Conservation (phyloP, 768 basidiomycete genomes). For the Boletus sensibilis region DNA sequence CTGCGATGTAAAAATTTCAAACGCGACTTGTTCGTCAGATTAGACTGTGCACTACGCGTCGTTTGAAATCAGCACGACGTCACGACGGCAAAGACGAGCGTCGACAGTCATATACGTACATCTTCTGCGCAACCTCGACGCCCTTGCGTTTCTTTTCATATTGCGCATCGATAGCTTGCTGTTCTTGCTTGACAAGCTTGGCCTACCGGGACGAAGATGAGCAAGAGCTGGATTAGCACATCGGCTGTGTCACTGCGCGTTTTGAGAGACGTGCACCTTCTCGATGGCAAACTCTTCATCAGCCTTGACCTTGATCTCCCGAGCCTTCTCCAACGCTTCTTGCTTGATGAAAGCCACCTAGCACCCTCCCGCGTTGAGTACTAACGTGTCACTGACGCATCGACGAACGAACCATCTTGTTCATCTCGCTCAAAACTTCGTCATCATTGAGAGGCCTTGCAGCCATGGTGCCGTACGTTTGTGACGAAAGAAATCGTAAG, state of each 20-base stretch:
- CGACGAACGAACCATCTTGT: slow-evolving; percentile 82
- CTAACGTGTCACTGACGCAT: background rate
- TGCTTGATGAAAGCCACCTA: slow-evolving; percentile 99
- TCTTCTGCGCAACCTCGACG: slow-evolving; percentile 92
- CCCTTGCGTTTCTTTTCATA: slow-evolving; percentile 97
- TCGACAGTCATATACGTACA: slow-evolving; percentile 52
- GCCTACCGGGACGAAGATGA: slow-evolving; percentile 44
- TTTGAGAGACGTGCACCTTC: slow-evolving; percentile 55
- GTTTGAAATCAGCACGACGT: slow-evolving; percentile 1
- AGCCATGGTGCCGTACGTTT: slow-evolving; percentile 48
- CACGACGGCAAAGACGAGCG: background rate
- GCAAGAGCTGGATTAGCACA: no score
- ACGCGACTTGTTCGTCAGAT: slow-evolving; percentile 94
- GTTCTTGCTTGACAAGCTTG: slow-evolving; percentile 95
- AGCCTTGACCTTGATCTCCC: slow-evolving; percentile 96
- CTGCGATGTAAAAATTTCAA: slow-evolving; percentile 85
- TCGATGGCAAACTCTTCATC: slow-evolving; percentile 99
- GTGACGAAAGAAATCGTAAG: background rate
- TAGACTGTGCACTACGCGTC: slow-evolving; percentile 78
- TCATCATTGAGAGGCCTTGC: slow-evolving; percentile 86
- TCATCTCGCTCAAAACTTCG: slow-evolving; percentile 95
- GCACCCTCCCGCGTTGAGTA: background rate
- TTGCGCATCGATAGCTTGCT: slow-evolving; percentile 88
- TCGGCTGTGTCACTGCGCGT: background rate
- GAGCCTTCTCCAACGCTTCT: slow-evolving; percentile 94